Conservation (phyloP, 352 stramenopile genomes). For the Elongisporangium undulatum region DNA sequence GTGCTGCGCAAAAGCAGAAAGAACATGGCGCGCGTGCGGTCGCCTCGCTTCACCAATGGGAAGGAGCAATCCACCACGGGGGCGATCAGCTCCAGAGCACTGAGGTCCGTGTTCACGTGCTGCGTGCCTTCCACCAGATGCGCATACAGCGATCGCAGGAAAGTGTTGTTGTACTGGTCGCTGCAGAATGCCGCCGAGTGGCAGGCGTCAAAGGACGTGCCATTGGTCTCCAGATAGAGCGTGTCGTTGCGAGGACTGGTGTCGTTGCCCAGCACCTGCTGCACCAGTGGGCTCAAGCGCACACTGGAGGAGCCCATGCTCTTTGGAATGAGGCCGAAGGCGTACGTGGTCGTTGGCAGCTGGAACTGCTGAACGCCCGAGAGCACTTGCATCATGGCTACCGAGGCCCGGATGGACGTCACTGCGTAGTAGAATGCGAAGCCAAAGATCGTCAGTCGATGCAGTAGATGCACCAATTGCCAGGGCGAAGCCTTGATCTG, state of each 20-base stretch:
- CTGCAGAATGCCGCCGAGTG: slow-evolving; percentile 9
- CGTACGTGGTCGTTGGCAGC: background rate
- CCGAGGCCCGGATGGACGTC: background rate
- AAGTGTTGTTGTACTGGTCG: slow-evolving; percentile 16
- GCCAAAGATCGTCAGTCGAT: background rate
- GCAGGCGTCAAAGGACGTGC: slow-evolving; percentile 14
- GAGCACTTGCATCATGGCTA: background rate
- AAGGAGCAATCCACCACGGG: slow-evolving; percentile 6
- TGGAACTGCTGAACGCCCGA: background rate
- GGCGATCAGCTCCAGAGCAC: background rate
- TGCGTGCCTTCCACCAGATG: slow-evolving; percentile 4
- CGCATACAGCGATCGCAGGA: slow-evolving; percentile 12
- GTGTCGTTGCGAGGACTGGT: slow-evolving; percentile 23
- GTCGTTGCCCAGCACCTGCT: slow-evolving; percentile 14
- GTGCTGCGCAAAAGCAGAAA: slow-evolving; percentile 4
- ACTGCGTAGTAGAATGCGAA: background rate
- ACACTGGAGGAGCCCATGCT: background rate
- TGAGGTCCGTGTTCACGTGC: background rate
- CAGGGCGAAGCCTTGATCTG: background rate
- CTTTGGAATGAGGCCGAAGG: background rate
- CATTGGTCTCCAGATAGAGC: slow-evolving; percentile 22
- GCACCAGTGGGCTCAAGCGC: slow-evolving; percentile 17
- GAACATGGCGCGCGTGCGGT: background rate
- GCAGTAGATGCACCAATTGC: background rate
- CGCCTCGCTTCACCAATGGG: background rate